Evolutionary conservation across 2,329 filamentous ascomycete species (phyloP), one percentile per base, ranked within the genome.

Genomic region (Xylariales sp.): DNA sequence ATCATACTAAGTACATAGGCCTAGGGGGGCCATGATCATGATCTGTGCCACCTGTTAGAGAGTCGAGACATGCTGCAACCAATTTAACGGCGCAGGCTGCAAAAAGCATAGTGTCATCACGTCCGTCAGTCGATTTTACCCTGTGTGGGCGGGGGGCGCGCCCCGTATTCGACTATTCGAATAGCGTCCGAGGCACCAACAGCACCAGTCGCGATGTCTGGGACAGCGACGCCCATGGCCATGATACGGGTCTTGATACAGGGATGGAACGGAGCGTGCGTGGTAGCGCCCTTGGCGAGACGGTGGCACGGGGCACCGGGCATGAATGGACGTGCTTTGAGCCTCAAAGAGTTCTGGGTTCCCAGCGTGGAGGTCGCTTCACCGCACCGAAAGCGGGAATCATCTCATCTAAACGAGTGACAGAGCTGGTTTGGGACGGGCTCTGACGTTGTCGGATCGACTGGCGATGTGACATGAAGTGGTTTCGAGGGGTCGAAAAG

Each of bases 371-470:
- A 28, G 50, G 34, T 14, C 7, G 41, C 23, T 43, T 43, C 5
- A 54, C 43, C n/a, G 50, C 53, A 18, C n/a, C 46, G 39, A 41
- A 18, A 23, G 43, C 43, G 10, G 28, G 58, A 64, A 64, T 56
- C 30, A 48, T 49, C 62, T 46, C 48, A 54, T 41, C 18, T 50
- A 32, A n/a, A 41, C 32, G 30, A 30, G 46, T 32, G 39, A 10
- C 54, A 45, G 39, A 32, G 39, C 39, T 41, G 39, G 52, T 50
- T 34, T 48, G 54, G 65, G 28, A 53, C 32, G 62, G 64, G 57
- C 54, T 57, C 48, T 56, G 60, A 62, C 49, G 65, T 75, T 80
- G 79, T 81, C 78, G 76, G 80, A 80, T 81, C 79, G 77, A 69
- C 79, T 72, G 73, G 71, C 69, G 78, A 80, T 81, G 80, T 73